Percentiles rank a stretch among this genome's conserved stretches.
phyloP scores from a whole-genome alignment of 768 basidiomycete genomes.

The Pleurotus sapidus region DNA sequence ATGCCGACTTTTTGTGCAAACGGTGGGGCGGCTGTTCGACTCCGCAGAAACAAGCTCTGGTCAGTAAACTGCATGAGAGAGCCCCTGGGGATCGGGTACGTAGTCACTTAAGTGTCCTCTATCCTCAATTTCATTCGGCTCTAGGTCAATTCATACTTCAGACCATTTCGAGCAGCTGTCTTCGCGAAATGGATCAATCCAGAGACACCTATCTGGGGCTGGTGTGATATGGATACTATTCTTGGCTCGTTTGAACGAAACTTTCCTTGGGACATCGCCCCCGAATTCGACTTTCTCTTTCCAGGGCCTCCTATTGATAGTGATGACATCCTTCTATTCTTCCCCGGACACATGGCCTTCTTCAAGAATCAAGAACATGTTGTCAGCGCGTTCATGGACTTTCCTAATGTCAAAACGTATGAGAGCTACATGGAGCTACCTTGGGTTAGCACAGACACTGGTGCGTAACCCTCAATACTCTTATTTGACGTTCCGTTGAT shows the following conservation, averaged over 20 bases:
- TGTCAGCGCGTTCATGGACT: conserved; percentile 8
- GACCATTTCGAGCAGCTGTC: conserved; percentile 7
- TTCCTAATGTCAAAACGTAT: background rate
- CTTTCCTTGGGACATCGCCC: conserved; percentile 11
- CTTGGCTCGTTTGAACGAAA: conserved; percentile 4
- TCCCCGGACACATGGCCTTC: conserved; percentile 9
- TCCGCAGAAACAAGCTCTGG: background rate
- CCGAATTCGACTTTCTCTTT: conserved; percentile 3
- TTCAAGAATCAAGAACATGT: conserved; percentile 3
- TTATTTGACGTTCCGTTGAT: background rate
- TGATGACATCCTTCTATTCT: background rate
- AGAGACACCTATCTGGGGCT: conserved; percentile 8
- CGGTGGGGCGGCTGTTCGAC: conserved; percentile 5
- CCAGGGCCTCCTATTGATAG: background rate
- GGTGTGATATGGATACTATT: conserved; percentile 11
- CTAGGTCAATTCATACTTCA: conserved; percentile 8
- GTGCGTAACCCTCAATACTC: background rate
- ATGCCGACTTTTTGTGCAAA: background rate
- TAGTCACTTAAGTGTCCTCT: too few species aligned
- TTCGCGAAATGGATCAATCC: conserved; percentile 11
- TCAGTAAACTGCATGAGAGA: background rate
- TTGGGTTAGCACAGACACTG: conserved; percentile 6
- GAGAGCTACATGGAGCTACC: conserved; percentile 1
- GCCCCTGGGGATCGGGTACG: background rate
- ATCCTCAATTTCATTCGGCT: too few species aligned